Evolutionary conservation across 768 basidiomycete genomes (phyloP).

Genomic region (Suillus alpinus): DNA sequence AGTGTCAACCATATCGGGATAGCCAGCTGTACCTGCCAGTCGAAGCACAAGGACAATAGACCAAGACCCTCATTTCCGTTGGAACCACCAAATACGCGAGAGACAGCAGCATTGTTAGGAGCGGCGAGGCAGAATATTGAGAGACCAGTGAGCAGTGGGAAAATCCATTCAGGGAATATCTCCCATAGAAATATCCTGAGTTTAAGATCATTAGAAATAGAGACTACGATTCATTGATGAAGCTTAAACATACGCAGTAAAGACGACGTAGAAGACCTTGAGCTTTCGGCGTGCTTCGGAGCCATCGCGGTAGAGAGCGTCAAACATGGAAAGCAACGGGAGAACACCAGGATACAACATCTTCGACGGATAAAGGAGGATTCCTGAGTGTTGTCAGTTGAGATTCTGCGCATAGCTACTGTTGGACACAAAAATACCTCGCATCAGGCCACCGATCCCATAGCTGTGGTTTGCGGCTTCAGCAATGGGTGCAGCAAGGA

Average conservation of each 20-base stretch:
- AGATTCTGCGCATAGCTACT: not conserved
- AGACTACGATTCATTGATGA: not conserved
- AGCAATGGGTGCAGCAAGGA: not conserved
- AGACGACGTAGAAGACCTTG: conserved; percentile 48
- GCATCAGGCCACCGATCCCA: conserved; percentile 53
- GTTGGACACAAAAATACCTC: conserved; percentile 30
- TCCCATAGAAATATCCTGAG: conserved; percentile 43
- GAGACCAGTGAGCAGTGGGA: conserved; percentile 48
- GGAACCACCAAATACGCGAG: conserved; percentile 58
- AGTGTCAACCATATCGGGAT: conserved; percentile 36
- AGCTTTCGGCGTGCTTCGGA: conserved; percentile 39
- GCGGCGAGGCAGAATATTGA: conserved; percentile 55
- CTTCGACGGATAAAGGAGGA: conserved; percentile 42
- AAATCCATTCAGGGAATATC: conserved; percentile 35
- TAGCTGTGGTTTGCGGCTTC: conserved; percentile 22
- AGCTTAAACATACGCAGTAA: conserved; percentile 8
- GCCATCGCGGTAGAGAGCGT: conserved; percentile 41
- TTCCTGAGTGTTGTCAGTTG: conserved; percentile 10
- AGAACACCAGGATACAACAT: conserved; percentile 39
- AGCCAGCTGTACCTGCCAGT: conserved; percentile 46
- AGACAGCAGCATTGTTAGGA: conserved; percentile 46
- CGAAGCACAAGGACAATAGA: conserved; percentile 54
- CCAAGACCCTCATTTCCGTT: conserved; percentile 65
- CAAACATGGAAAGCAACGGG: conserved; percentile 24
- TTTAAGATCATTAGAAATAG: not conserved